Evolutionary conservation across 257 asterid genomes (phyloP), one percentile per base, ranked within the genome.

Genomic region (Prunella vulgaris): DNA sequence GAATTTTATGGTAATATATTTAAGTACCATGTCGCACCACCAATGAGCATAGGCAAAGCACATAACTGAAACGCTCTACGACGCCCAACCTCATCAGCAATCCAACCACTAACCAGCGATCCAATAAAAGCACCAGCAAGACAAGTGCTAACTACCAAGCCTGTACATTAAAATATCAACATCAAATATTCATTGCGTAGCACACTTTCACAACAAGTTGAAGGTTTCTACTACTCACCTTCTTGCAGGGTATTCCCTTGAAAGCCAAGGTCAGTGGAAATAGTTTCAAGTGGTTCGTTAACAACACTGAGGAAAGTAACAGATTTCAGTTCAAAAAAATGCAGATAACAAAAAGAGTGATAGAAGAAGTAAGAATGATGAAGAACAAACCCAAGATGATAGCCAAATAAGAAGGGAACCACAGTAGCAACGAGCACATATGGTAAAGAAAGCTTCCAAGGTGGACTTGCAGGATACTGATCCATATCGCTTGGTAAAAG

Each of bases 81-180:
- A 28, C 96, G 88, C 46, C 98, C 98, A 68, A 92, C 60, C 74
- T 56, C 95, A 64, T 92, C 98, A 64, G 98, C 98, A 80, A 92
- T 73, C 94, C 87, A 86, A 74, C 98, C 98, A 81, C 98, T 89
- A 53, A 77, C 13, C 69, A 86, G 70, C 64, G 95, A 88, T 72
- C 98, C 97, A 79, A 81, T 60, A 78, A 93, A 93, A 73, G 97
- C 98, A 80, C 96, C 97, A 70, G 90, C 97, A 40, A 93, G 88
- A 74, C 82, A 79, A 33, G 85, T 90, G 78, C 98, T 93, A n/a
- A 93, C 97, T 68, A 93, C 98, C 78, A 88, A 77, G 68, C 98
- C 98, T 92, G 81, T 73, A 70, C 70, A 40, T 25, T 44, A 60
- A 25, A 28, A 32, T 22, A 72, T 58, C 53, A 60, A 67, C 35